A percentile compares a stretch with the other conserved stretches of the same genome.
Evolutionary conservation across 2,329 filamentous ascomycete species (phyloP).

Genomic region (Penicillium palitans): DNA sequence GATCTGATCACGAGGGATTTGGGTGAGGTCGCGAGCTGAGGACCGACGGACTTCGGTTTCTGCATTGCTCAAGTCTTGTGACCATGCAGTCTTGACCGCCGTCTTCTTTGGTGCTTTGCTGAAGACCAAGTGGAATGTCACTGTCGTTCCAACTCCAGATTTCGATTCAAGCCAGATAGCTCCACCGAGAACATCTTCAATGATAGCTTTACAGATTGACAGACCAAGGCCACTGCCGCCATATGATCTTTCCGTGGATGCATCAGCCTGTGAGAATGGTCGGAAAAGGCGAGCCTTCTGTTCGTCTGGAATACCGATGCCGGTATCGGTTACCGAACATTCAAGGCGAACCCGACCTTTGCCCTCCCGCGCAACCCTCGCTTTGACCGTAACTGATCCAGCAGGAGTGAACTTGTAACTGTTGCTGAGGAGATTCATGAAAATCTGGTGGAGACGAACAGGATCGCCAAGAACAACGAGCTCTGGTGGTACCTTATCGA

Average conservation of each 20-base stretch:
- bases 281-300: slow-evolving; percentile 84
- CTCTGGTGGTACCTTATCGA: slow-evolving; percentile 59
- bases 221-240: slow-evolving; percentile 87
- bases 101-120: slow-evolving; percentile 69
- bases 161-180: slow-evolving; percentile 78
- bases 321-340: slow-evolving; percentile 85
- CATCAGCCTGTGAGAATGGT: slow-evolving; percentile 90
- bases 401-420: slow-evolving; percentile 91
- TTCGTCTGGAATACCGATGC: slow-evolving; percentile 78
- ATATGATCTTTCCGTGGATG: slow-evolving; percentile 85
- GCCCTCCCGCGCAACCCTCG: slow-evolving; percentile 70
- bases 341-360: slow-evolving; percentile 70
- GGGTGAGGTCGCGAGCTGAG: slow-evolving; percentile 66
- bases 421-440: slow-evolving; percentile 80
- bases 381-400: slow-evolving; percentile 81
- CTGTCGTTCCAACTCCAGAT: slow-evolving; percentile 60
- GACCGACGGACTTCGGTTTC: slow-evolving; percentile 44
- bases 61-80: slow-evolving; percentile 46
- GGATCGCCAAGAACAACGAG: slow-evolving; percentile 80
- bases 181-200: slow-evolving; percentile 88
- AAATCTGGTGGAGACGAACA: slow-evolving; percentile 77
- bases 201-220: slow-evolving; percentile 91
- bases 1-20: slow-evolving; percentile 73
- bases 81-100: slow-evolving; percentile 59
- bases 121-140: slow-evolving; percentile 81